Evolutionary conservation across 768 basidiomycete species (phyloP), one percentile per base, ranked within the genome.

Genomic region (Boletus rufocinnamomeus): DNA sequence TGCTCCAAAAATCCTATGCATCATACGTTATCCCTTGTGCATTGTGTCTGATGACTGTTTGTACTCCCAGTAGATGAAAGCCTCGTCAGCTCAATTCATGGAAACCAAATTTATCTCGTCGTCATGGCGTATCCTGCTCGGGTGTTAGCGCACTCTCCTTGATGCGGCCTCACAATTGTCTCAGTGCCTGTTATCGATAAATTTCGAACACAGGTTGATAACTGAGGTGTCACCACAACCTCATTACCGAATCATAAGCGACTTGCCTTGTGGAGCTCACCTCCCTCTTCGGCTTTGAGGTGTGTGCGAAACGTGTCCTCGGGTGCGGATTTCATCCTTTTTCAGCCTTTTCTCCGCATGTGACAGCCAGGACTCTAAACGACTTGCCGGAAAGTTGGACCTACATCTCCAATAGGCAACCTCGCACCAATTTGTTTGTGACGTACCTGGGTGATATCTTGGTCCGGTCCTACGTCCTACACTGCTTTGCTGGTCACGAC

Each of bases 391-490:
- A 58, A 54, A 35, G 56, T 32, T 48, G 45, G 35, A 43, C 54
- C 14, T 43, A 16, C 44, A 35, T 55, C 57, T 43, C 59, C 50
- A 59, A 63, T 49, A 38, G 58, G 66, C 46, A 65, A 60, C 52
- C 56, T 56, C n/a, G 37, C 55, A 52, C 56, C 45, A 10, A 61
- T 57, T 53, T 45, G 32, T 60, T 55, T 59, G 28, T 30, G 58
- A 55, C 57, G 68, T 68, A 58, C 68, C 68, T 69, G 63, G 63
- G 56, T 47, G 56, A 58, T 35, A 48, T 63, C 54, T 66, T 69
- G 53, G 6, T 59, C 60, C 58, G 54, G 37, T 41, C 51, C 49
- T 16, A 41, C 21, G 58, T 37, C 44, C 48, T 44, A 46, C 60
- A 62, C 61, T 37, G 61, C 52, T 56, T 61, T 45, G 43, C 34